Evolutionary conservation across 208 protist genomes (phyloP), one percentile per base, ranked within the genome.

Genomic region (Balamuthia mandrillaris): DNA sequence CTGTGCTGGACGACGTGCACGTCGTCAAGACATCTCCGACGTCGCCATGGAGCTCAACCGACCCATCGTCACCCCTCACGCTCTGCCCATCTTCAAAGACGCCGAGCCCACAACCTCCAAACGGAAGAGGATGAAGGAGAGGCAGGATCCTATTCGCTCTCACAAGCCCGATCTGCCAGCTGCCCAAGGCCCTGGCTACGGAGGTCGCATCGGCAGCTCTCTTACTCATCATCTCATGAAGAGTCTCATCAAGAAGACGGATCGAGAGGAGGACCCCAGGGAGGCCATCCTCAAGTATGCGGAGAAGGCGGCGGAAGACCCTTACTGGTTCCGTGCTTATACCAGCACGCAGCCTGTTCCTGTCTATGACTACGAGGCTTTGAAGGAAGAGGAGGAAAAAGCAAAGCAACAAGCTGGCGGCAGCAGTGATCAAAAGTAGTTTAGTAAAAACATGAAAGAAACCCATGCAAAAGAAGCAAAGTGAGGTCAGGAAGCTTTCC

Each of bases 251-350:
- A 61, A 54, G 31, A 79, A 79, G 47, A 79, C 42, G n/a, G 49
- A 79, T 21, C 10, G 60, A 3, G 60, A 72, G 33, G 56, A 45
- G 27, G 78, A 84, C 42, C 78, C 78, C 18, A 54, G 78, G 45
- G 78, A 84, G 37, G 78, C 78, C 33, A 72, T 84, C 42, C 58
- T 84, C 5, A 21, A 33, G 4, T 72, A 58, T 39, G 78, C 54
- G 3, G n/a, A 84, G 58, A 45, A 66, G 42, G 78, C 54, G 5
- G 54, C 54, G 58, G 29, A 10, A 18, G 78, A 72, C n/a, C 58
- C 60, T 10, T 82, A 66, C 52, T 82, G 39, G 52, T 56, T 72
- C 58, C 42, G 39, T 39, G 75, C 49, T 27, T 83, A 83, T 41
- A 12, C 41, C 27, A 42, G 18, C 35, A 84, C 78, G 7, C 78